Base-by-base conservation (phyloP, 2,329 filamentous ascomycete species). In the Aspergillus sojae region DNA sequence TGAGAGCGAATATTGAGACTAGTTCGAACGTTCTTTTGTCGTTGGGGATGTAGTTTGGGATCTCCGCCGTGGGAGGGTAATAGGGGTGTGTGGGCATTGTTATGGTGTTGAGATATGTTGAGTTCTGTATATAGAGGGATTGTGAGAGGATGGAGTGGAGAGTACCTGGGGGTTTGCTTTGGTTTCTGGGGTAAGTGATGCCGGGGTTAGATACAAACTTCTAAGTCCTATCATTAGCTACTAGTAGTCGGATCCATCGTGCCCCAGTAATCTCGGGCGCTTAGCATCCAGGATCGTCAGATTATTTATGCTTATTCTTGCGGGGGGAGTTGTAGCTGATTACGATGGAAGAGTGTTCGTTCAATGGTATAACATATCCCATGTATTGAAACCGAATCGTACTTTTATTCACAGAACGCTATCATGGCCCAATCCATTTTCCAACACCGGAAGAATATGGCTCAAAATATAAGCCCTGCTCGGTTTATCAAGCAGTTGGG, bases 11-110 rank as follows among this genome's bases (percentile, higher is more conserved):
- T 30, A 59, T 66, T 10, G 46, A 58, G 32, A 67, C 19, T 11
- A 66, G 62, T 9, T 52, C 21, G 3, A 58, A 57, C 3, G 63
- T 59, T 14, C 26, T 32, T 19, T 46, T 43, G 23, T 65, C 60
- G 28, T 65, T 67, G 32, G 65, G 46, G 36, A 61, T 45, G 50
- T 65, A 67, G 60, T 61, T 50, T 7, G 62, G 52, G 54, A 65
- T 64, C 21, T 57, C 59, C 9, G 54, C 50, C 34, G 36, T 50
- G 6, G 58, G n/a, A 28, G 65, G 63, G 43, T 64, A 65, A 52
- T 65, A 67, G 3, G 65, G 59, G 53, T 65, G 60, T 21, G 21
- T 21, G 10, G 43, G 5, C 11, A 52, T 52, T 30, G 3, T 32
- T 19, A 36, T 16, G 34, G 34, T 6, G 14, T 52, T 32, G 14